Conservation (phyloP, 352 stramenopile species). For the Phytophthora uliginosa region DNA sequence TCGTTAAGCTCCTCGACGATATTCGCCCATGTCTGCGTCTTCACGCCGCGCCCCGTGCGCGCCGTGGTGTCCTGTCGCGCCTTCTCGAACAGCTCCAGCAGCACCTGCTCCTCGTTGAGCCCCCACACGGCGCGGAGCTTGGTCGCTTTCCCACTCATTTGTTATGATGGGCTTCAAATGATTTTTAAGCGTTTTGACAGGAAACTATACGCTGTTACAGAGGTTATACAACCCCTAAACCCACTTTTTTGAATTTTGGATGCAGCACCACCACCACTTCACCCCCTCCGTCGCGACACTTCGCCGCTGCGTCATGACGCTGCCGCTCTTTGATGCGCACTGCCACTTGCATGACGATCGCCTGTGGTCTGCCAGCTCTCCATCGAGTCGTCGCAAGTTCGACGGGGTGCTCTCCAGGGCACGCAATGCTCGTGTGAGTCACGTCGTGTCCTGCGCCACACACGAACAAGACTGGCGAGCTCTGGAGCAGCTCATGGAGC, state of each 20-base stretch:
- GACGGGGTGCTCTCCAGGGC: constrained; percentile 52
- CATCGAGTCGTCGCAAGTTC: constrained; percentile 28
- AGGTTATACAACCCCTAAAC: neutral
- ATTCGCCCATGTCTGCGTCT: constrained; percentile 22
- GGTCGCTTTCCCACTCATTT: constrained; percentile 33
- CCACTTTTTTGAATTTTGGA: neutral
- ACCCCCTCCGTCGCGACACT: neutral
- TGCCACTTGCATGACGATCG: constrained; percentile 79
- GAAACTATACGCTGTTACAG: constrained; percentile 12
- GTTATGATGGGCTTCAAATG: constrained; percentile 13
- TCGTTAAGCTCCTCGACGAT: constrained; percentile 38
- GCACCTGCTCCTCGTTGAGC: constrained; percentile 30
- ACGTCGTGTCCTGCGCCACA: constrained; percentile 72
- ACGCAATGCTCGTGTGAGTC: constrained; percentile 43
- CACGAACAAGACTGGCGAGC: constrained; percentile 67
- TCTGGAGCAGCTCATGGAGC: constrained; percentile 54
- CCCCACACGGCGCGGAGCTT: constrained; percentile 35
- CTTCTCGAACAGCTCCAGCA: constrained; percentile 47
- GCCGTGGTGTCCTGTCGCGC: constrained; percentile 33
- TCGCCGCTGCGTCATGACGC: constrained; percentile 28
- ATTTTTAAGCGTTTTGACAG: constrained; percentile 26
- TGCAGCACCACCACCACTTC: neutral
- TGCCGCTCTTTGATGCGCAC: constrained; percentile 64
- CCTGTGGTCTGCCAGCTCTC: constrained; percentile 26
- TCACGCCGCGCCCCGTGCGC: constrained; percentile 36